phyloP scores from a whole-genome alignment of 768 basidiomycete species.

The Mycena rebaudengoi region DNA sequence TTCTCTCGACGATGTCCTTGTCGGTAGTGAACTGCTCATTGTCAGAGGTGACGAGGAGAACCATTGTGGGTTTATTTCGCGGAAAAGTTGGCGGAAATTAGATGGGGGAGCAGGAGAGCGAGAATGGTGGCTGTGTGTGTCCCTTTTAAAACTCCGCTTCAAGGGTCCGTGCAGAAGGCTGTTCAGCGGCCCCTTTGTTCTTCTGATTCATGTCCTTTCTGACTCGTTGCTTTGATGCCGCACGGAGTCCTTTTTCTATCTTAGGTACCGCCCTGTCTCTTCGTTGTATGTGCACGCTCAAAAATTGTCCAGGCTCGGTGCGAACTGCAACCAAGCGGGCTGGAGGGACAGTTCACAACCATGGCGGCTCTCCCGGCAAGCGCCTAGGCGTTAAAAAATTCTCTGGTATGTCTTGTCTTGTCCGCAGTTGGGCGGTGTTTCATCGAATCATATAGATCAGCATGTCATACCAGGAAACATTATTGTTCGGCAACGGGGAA shows the following conservation, averaged over 20 bases:
- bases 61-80: constrained; percentile 11
- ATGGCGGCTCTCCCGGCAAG: constrained; percentile 92
- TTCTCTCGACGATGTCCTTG: constrained; percentile 93
- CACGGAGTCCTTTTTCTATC: constrained; percentile 59
- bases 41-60: constrained; percentile 89
- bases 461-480: constrained; percentile 95
- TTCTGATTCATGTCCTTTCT: constrained; percentile 57
- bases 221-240: constrained; percentile 49
- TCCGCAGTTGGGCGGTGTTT: neutral
- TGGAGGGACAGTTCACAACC: constrained; percentile 93
- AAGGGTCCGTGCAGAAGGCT: too few species aligned
- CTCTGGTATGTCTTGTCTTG: constrained; percentile 68
- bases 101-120: neutral
- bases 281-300: neutral
- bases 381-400: constrained; percentile 96
- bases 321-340: constrained; percentile 97
- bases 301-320: constrained; percentile 62
- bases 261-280: constrained; percentile 39
- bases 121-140: too few species aligned
- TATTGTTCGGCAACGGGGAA: constrained; percentile 93
- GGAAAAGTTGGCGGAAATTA: neutral
- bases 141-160: too few species aligned
- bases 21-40: constrained; percentile 95
- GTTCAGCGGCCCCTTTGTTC: constrained; percentile 16
- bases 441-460: constrained; percentile 71